Conservation (phyloP, 164 flowering plant species). For the Tetracentron sinense region DNA sequence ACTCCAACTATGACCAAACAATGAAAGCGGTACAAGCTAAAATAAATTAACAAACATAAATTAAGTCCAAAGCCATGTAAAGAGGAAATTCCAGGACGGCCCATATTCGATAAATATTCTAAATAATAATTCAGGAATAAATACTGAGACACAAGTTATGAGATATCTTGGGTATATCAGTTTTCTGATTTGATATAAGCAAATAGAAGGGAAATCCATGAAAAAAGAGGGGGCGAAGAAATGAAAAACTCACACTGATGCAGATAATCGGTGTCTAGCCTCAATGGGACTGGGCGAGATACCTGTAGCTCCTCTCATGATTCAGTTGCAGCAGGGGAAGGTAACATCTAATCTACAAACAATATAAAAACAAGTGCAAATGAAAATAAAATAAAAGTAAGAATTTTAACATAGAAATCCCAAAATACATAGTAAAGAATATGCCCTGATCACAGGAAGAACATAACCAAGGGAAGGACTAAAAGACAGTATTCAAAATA, state of each 20-base stretch:
- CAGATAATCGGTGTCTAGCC: conserved; percentile 38
- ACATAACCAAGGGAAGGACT: background rate
- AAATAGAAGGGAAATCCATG: background rate
- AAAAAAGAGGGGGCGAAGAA: background rate
- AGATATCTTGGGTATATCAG: background rate
- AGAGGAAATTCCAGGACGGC: too few relatives aligned
- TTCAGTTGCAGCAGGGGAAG: conserved; percentile 10
- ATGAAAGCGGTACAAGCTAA: too few relatives aligned
- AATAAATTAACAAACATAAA: too few relatives aligned
- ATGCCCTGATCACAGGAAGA: too few relatives aligned
- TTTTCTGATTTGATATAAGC: background rate
- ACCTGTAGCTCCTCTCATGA: conserved; percentile 35
- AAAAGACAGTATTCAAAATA: too few relatives aligned
- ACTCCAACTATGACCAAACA: too few relatives aligned
- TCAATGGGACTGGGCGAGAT: conserved; percentile 30
- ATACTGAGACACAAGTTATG: background rate
- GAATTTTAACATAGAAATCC: background rate
- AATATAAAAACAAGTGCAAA: background rate
- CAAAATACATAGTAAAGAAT: background rate
- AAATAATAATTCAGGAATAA: too few relatives aligned
- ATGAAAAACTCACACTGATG: conserved; percentile 41
- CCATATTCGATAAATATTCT: too few relatives aligned
- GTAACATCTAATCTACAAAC: conserved; percentile 21
- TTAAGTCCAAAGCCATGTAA: too few relatives aligned
- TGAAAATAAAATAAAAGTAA: background rate